Evolutionary conservation across 2,329 filamentous ascomycete genomes (phyloP).

Genomic region (Sordariomycetes sp.): DNA sequence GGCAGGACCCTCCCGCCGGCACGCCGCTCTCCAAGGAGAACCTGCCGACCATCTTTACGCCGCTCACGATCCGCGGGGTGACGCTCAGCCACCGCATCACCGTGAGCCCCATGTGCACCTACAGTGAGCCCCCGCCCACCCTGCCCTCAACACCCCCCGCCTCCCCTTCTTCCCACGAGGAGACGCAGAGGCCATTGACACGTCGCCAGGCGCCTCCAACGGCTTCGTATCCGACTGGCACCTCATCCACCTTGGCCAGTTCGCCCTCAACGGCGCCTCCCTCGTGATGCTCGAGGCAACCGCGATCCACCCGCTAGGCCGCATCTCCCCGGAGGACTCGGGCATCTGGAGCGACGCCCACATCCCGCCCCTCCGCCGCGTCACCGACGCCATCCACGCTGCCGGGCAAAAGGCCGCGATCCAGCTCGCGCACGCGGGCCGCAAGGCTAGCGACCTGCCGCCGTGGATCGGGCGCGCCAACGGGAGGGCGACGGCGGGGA

Average conservation of each 20-base stretch:
- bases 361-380: slow-evolving; percentile 54
- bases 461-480: slow-evolving; percentile 47
- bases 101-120: slow-evolving; percentile 46
- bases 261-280: slow-evolving; percentile 61
- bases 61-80: slow-evolving; percentile 38
- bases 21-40: slow-evolving; percentile 24
- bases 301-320: slow-evolving; percentile 58
- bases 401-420: slow-evolving; percentile 67
- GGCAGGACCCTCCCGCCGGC: slow-evolving; percentile 35
- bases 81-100: slow-evolving; percentile 42
- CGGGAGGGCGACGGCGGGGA: slow-evolving; percentile 33
- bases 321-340: slow-evolving; percentile 68
- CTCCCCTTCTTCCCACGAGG: neutral
- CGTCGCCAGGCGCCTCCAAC: slow-evolving; percentile 28
- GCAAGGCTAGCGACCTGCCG: slow-evolving; percentile 48
- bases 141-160: neutral
- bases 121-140: slow-evolving; percentile 4
- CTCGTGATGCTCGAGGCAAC: slow-evolving; percentile 70
- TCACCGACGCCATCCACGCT: slow-evolving; percentile 68
- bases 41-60: slow-evolving; percentile 41
- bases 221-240: slow-evolving; percentile 73
- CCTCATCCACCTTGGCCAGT: slow-evolving; percentile 68
- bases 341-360: slow-evolving; percentile 81
- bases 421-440: slow-evolving; percentile 71
- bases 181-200: neutral